Percentiles rank a stretch among this genome's conserved stretches.
Evolutionary conservation across 2,329 filamentous ascomycete genomes (phyloP).

Genomic region (Aspergillus sergii): DNA sequence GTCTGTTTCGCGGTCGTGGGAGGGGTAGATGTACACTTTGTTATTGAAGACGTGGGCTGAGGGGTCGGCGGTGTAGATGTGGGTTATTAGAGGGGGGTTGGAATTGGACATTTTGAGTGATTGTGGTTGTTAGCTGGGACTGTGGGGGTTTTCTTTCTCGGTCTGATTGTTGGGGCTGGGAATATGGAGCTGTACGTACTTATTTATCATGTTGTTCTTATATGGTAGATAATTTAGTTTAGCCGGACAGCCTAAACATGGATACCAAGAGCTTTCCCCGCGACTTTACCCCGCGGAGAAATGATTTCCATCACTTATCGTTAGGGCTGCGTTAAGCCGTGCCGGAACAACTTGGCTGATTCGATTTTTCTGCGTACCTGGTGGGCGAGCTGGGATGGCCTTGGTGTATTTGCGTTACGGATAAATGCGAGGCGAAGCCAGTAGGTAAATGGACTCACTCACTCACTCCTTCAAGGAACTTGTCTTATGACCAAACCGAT

Average conservation of each 20-base stretch:
- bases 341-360: neutral
- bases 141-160: neutral
- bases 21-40: slow-evolving; percentile 78
- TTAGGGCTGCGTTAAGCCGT: neutral
- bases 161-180: neutral
- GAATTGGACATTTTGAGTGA: slow-evolving; percentile 14
- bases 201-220: neutral
- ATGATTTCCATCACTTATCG: neutral
- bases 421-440: neutral
- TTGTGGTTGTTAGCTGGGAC: neutral
- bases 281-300: neutral
- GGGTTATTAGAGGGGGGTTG: slow-evolving; percentile 65
- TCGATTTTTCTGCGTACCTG: neutral
- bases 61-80: slow-evolving; percentile 78
- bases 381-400: no score
- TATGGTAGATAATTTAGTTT: neutral
- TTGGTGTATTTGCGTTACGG: neutral
- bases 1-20: slow-evolving; percentile 75
- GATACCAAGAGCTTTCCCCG: slow-evolving; percentile 3
- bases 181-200: neutral
- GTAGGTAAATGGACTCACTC: neutral
- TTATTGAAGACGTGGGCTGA: slow-evolving; percentile 79
- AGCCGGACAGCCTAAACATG: neutral
- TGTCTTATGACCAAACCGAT: no score
- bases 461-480: neutral